Percentiles rank a stretch among this genome's conserved stretches.
phyloP scores from a whole-genome alignment of 768 basidiomycete genomes.

The Galerina marginata region DNA sequence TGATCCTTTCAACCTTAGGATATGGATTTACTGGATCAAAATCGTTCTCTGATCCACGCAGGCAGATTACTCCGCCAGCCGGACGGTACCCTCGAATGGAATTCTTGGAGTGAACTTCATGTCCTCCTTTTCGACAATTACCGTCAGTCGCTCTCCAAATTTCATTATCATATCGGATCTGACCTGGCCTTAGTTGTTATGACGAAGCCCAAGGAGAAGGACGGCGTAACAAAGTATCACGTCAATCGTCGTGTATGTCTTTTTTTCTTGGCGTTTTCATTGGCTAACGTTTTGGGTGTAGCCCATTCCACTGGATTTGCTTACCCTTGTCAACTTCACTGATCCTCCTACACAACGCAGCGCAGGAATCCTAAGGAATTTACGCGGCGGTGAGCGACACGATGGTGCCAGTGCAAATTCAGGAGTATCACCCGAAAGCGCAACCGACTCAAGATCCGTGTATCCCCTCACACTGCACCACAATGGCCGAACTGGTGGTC shows the following conservation, averaged over 20 bases:
- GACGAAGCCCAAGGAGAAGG: constrained; percentile 84
- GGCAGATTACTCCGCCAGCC: constrained; percentile 87
- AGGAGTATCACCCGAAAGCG: constrained; percentile 40
- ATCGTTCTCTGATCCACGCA: constrained; percentile 82
- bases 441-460: constrained; percentile 73
- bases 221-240: constrained; percentile 75
- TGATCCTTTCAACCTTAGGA: constrained; percentile 47
- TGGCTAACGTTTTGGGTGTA: constrained; percentile 34
- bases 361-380: constrained; percentile 71
- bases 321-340: constrained; percentile 83
- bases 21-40: constrained; percentile 87
- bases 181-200: constrained; percentile 70
- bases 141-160: constrained; percentile 49
- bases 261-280: constrained; percentile 2
- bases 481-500: constrained; percentile 85
- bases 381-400: constrained; percentile 47
- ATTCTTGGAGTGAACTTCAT: constrained; percentile 88
- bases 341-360: constrained; percentile 80
- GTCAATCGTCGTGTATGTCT: constrained; percentile 77
- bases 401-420: constrained; percentile 27
- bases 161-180: constrained; percentile 9
- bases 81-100: constrained; percentile 88
- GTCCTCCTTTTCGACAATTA: constrained; percentile 97
- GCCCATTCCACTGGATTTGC: constrained; percentile 93
- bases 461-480: constrained; percentile 91